Conservation (phyloP, 2,329 filamentous ascomycete species). For the Hypoxylon sp. region DNA sequence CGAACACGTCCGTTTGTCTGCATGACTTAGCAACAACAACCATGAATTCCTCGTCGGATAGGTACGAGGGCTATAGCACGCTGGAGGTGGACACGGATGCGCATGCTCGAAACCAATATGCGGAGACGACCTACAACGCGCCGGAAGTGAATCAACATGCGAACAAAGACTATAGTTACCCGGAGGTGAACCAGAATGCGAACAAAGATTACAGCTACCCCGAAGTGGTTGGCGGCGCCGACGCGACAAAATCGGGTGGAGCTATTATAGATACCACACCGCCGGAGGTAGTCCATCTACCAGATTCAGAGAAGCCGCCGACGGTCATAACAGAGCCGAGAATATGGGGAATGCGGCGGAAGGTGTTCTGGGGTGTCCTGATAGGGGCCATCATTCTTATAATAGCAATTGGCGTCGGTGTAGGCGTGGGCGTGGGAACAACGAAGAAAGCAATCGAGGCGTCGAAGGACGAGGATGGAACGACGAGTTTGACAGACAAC, state of each 20-base stretch:
- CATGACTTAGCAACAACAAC: no score
- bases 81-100: slow-evolving; percentile 34
- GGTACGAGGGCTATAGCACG: slow-evolving; percentile 34
- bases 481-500: slow-evolving; percentile 1
- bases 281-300: slow-evolving; percentile 9
- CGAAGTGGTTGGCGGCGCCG: slow-evolving; percentile 22
- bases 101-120: slow-evolving; percentile 18
- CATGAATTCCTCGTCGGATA: slow-evolving; percentile 28
- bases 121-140: slow-evolving; percentile 34
- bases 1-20: slow-evolving; percentile 5
- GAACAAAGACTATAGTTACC: slow-evolving; percentile 37
- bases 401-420: slow-evolving; percentile 27
- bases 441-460: neutral
- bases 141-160: slow-evolving; percentile 50
- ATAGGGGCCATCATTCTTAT: slow-evolving; percentile 22
- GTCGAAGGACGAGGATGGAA: neutral
- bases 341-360: slow-evolving; percentile 34
- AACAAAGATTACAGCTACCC: slow-evolving; percentile 20
- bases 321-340: slow-evolving; percentile 9
- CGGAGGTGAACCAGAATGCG: slow-evolving; percentile 48
- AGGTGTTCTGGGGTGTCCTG: slow-evolving; percentile 25
- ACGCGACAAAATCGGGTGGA: slow-evolving; percentile 8
- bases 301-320: slow-evolving; percentile 5
- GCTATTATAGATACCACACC: slow-evolving; percentile 21
- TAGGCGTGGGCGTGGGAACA: slow-evolving; percentile 23